These are phyloP conservation scores for Chlorella sp. DNA, from an alignment of 139 green algal genomes.

Conservation along the genomic window DNA sequence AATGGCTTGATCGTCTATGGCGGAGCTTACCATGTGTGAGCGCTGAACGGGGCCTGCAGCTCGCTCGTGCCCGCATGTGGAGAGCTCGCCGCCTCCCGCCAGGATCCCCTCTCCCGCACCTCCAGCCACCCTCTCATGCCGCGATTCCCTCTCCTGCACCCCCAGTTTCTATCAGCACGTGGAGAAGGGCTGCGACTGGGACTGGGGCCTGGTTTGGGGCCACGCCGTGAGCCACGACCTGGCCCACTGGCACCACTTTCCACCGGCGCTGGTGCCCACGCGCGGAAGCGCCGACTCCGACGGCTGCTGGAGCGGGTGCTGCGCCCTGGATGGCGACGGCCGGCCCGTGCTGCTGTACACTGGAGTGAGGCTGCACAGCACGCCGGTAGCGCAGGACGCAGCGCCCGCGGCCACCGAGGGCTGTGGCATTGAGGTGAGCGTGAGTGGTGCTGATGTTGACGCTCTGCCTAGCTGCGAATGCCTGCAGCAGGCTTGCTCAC, in stretches of 20 bases:
- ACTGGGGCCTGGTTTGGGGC: constrained; percentile 85
- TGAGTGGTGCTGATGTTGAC: no score
- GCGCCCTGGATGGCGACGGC: constrained; percentile 52
- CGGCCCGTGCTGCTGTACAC: constrained; percentile 76
- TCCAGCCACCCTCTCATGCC: background rate
- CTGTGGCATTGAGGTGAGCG: no score
- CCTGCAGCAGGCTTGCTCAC: no score
- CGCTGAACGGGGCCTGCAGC: no score
- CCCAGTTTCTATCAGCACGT: constrained; percentile 85
- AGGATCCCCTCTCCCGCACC: background rate
- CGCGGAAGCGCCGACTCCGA: constrained; percentile 70
- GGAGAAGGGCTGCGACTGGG: constrained; percentile 69
- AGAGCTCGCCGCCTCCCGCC: background rate
- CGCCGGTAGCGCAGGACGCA: no score
- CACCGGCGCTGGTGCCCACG: constrained; percentile 72
- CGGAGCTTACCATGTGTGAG: constrained; percentile 62
- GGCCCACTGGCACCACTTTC: constrained; percentile 73
- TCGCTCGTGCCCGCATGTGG: background rate
- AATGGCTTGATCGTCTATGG: constrained; percentile 61
- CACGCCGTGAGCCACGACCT: constrained; percentile 75
- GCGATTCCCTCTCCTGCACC: background rate
- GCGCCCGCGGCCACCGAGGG: no score
- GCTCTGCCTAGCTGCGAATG: no score
- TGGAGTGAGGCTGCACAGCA: constrained; percentile 68
- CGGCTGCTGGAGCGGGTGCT: constrained; percentile 84